Percentiles rank a stretch among this genome's conserved stretches.
These are phyloP conservation scores for Mortierella hygrophila DNA, from an alignment of 192 early-diverging fungal species.

Conservation along the genomic window DNA sequence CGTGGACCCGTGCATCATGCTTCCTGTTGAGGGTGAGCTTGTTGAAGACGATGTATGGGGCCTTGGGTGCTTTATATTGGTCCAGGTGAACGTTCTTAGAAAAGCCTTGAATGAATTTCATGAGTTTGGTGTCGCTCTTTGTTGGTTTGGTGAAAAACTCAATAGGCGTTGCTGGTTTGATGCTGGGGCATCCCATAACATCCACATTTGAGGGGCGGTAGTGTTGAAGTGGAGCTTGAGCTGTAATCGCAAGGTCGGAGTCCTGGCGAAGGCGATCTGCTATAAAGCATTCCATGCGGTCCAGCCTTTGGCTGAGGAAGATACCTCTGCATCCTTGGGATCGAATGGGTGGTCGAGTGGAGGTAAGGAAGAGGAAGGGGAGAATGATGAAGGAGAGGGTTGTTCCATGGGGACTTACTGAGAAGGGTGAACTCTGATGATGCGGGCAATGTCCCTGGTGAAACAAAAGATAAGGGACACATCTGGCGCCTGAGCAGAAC, in stretches of 20 bases:
- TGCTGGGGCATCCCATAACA: not conserved
- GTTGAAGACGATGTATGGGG: not conserved
- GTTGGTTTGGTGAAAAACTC: not conserved
- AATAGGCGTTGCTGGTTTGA: not conserved
- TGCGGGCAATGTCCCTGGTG: too few species aligned
- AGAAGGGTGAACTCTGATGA: too few species aligned
- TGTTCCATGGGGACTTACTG: not conserved
- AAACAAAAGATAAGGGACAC: too few species aligned
- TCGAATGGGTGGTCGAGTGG: too few species aligned
- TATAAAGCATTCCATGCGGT: not conserved
- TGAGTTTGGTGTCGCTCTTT: conserved; percentile 7
- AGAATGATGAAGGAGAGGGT: not conserved
- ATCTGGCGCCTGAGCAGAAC: too few species aligned
- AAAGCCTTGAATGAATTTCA: conserved; percentile 7
- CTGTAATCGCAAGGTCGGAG: conserved; percentile 15
- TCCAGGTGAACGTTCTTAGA: conserved; percentile 23
- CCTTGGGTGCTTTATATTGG: conserved; percentile 21
- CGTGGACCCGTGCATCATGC: conserved; percentile 17
- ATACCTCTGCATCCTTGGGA: not conserved
- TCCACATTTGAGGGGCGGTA: not conserved
- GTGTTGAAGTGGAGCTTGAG: not conserved
- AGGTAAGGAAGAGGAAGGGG: not conserved
- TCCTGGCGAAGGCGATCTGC: not conserved
- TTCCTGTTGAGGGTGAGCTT: not conserved
- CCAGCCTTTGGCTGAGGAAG: conserved; percentile 1